Percentiles rank a stretch among this genome's conserved stretches.
Evolutionary conservation across 306 rosid genomes (phyloP).

Genomic region (Fagus sylvatica): DNA sequence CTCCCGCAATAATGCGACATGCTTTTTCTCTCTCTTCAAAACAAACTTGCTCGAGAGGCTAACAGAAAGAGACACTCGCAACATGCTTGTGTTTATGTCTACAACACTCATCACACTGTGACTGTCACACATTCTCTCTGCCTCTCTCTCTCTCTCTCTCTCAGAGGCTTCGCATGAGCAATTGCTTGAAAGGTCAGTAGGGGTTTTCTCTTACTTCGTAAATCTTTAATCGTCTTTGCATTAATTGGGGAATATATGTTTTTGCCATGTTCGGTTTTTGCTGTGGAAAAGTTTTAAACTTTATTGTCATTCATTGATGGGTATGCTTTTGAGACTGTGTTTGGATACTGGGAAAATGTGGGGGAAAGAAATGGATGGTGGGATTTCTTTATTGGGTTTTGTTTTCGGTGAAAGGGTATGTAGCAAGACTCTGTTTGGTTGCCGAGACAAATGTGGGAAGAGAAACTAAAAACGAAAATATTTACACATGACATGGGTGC

Average conservation of each 20-base stretch:
- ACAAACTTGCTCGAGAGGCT: no score
- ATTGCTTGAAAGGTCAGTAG: constrained; percentile 4
- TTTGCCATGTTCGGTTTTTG: not conserved
- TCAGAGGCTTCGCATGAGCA: not conserved
- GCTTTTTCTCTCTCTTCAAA: no score
- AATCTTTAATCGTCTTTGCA: not conserved
- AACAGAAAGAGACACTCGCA: not conserved
- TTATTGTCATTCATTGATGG: not conserved
- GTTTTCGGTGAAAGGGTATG: not conserved
- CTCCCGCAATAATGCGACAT: no score
- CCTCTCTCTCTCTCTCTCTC: not conserved
- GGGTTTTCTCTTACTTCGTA: not conserved
- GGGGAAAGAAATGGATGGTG: not conserved
- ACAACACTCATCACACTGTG: no score
- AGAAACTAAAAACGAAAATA: not conserved
- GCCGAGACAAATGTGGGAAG: not conserved
- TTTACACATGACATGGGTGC: not conserved
- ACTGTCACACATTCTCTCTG: not conserved
- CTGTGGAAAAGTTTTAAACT: not conserved
- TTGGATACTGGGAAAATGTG: not conserved
- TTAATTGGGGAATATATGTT: not conserved
- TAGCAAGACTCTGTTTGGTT: not conserved
- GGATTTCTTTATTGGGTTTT: not conserved
- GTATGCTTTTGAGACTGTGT: constrained; percentile 5
- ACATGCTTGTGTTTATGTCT: not conserved